Evolutionary conservation across 2,329 filamentous ascomycete species (phyloP), one percentile per base, ranked within the genome.

Genomic region (Fusarium newnesense): DNA sequence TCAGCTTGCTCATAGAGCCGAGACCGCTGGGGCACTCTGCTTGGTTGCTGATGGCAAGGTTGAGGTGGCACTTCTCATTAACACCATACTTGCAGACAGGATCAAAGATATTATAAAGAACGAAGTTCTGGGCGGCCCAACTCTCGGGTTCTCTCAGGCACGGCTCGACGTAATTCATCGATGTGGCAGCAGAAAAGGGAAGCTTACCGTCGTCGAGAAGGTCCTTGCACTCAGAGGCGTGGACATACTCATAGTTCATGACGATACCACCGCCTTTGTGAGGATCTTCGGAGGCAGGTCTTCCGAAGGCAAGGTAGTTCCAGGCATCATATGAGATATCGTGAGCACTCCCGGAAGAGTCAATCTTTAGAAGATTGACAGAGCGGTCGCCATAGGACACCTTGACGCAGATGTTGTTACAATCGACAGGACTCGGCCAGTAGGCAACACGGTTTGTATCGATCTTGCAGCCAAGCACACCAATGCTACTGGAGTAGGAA

Each of bases 281-380:
- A 16, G 88, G 87, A 54, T 82, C 76, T 16, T 82, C 77, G 10
- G 79, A 81, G 47, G 88, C 88, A 15, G 83, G 82, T 67, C 84
- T 75, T 70, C 88, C 88, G 39, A 84, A 87, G 74, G 80, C 79
- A 43, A 91, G 87, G 76, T 87, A 87, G 83, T 89, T 89, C 87
- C 87, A 91, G 57, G 88, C 88, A 70, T 90, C 88, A 82, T 90
- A 91, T 64, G 83, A 85, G 81, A 91, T 86, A 79, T 91, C 89
- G 79, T 88, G 79, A 58, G 88, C 88, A 57, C 88, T 88, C 49
- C 82, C 83, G 2, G 88, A 90, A 59, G 83, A 80, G 82, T 90
- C 89, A 72, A 91, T 82, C 78, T 85, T 85, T 67, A 91, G 85
- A 60, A 94, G 87, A 74, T 89, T 84, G 62, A 91, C 79, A 49